Conservation (phyloP, 169 alveolate genomes). For the Plasmodium inui region DNA sequence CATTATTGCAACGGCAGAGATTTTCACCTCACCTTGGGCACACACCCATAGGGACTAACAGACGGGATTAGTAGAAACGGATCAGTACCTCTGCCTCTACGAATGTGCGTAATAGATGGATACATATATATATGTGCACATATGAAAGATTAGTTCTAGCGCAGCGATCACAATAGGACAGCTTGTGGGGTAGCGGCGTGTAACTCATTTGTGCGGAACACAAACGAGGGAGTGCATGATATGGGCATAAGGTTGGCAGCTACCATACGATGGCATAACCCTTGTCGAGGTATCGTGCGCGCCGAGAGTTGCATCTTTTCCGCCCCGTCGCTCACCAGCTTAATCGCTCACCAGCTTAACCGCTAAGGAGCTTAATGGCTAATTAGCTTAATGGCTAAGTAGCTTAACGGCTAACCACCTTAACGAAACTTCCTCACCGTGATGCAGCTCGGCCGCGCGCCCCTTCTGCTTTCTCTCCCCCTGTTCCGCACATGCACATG, state of each 20-base stretch:
- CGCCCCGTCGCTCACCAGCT: background rate
- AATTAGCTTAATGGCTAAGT: too few relatives aligned
- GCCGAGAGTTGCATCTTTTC: background rate
- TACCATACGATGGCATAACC: background rate
- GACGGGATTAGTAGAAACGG: background rate
- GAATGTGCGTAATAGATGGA: background rate
- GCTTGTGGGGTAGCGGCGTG: background rate
- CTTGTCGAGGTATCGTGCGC: background rate
- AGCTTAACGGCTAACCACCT: too few relatives aligned
- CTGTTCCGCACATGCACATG: conserved; percentile 28
- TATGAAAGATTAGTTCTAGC: background rate
- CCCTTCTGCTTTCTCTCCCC: background rate
- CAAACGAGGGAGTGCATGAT: background rate
- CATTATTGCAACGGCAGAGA: background rate
- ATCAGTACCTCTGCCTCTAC: background rate
- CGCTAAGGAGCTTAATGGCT: too few relatives aligned
- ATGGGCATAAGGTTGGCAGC: background rate
- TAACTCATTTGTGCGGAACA: background rate
- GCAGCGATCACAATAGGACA: background rate
- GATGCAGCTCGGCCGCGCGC: background rate
- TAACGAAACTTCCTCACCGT: background rate
- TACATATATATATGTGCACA: background rate
- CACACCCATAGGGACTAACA: background rate
- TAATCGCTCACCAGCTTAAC: background rate
- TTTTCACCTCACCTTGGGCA: background rate